Evolutionary conservation across 2,329 filamentous ascomycete species (phyloP).

Genomic region (Ceratocystis lukuohia): DNA sequence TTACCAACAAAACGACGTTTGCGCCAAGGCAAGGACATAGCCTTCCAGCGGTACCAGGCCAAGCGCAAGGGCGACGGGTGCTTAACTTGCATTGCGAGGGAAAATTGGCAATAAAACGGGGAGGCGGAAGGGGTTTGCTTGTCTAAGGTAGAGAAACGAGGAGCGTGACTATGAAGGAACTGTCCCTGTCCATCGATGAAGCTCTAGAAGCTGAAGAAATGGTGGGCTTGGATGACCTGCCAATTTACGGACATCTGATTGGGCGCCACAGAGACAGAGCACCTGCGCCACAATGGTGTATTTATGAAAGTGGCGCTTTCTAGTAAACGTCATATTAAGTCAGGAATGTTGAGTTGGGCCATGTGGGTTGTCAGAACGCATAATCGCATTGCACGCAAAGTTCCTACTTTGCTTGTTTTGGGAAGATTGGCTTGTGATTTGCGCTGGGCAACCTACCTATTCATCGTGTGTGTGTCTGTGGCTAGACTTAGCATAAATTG

Average conservation of each 20-base stretch:
- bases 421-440: background rate
- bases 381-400: background rate
- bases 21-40: constrained; percentile 49
- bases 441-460: background rate
- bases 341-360: background rate
- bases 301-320: background rate
- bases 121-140: background rate
- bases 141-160: background rate
- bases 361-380: background rate
- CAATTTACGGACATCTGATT: background rate
- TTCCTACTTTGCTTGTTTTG: background rate
- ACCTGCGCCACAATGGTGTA: background rate
- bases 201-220: background rate
- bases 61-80: constrained; percentile 22
- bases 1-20: constrained; percentile 48
- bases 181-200: background rate
- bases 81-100: constrained; percentile 14
- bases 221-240: background rate
- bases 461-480: background rate
- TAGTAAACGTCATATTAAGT: background rate
- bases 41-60: constrained; percentile 49
- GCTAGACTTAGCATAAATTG: background rate
- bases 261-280: background rate
- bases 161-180: background rate
- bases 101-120: background rate